phyloP scores from a whole-genome alignment of 345 rosid species.

The Hibiscus trionum region DNA sequence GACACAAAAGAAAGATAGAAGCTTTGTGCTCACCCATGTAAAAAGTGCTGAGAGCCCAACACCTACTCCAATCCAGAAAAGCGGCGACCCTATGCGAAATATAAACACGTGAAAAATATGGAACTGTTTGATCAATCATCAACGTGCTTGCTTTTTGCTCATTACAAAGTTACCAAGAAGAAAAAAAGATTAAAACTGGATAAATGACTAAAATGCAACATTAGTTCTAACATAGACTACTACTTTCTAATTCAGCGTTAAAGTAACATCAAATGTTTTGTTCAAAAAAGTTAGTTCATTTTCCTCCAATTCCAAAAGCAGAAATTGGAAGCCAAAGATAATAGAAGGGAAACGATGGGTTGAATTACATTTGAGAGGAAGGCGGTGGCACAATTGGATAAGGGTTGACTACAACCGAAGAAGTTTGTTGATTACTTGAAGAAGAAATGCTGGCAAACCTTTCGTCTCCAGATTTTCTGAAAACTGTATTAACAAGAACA shows the following conservation, averaged over 20 bases:
- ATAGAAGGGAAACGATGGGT: background rate
- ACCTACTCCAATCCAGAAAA: slow-evolving; percentile 89
- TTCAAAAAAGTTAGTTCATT: too few species aligned
- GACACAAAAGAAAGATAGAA: background rate
- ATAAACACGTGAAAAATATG: background rate
- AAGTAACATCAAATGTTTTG: too few species aligned
- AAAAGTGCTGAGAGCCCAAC: slow-evolving; percentile 80
- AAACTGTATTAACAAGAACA: slow-evolving; percentile 16
- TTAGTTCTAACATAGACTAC: background rate
- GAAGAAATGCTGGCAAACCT: slow-evolving; percentile 61
- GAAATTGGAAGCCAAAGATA: background rate
- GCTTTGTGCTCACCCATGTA: slow-evolving; percentile 52
- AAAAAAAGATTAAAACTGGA: background rate
- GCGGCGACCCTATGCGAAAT: slow-evolving; percentile 76
- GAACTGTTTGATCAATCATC: background rate
- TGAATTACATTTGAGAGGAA: slow-evolving; percentile 51
- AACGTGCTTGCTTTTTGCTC: background rate
- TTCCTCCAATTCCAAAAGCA: background rate
- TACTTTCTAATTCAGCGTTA: background rate
- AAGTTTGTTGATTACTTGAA: slow-evolving; percentile 34
- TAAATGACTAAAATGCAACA: background rate
- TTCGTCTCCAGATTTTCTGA: slow-evolving; percentile 30
- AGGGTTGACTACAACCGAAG: slow-evolving; percentile 69
- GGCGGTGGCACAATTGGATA: slow-evolving; percentile 47
- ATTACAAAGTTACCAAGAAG: background rate